Conservation (phyloP, 495 filamentous ascomycete genomes). For the Annulohypoxylon nitens region DNA sequence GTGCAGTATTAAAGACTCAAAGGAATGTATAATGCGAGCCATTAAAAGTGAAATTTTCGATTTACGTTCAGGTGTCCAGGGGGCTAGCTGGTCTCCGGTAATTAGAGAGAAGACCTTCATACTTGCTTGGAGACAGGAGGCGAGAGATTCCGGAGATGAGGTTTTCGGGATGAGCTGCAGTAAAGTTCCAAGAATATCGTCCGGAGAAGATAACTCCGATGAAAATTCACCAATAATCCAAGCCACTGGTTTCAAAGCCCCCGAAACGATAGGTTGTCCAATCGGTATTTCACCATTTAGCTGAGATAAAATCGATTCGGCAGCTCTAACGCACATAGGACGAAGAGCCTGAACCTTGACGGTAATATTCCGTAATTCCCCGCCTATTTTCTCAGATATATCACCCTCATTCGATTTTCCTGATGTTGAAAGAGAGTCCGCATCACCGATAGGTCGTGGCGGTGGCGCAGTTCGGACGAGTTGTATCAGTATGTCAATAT, state of each 20-base stretch:
- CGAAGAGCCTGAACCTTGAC: conserved; percentile 91
- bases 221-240: conserved; percentile 94
- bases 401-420: conserved; percentile 56
- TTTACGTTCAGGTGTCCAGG: conserved; percentile 75
- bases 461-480: conserved; percentile 76
- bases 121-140: conserved; percentile 85
- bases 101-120: conserved; percentile 85
- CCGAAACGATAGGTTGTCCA: conserved; percentile 59
- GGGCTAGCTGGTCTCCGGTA: conserved; percentile 64
- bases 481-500: conserved; percentile 85
- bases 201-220: conserved; percentile 71
- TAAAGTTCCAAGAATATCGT: conserved; percentile 76
- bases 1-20: conserved; percentile 81
- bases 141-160: conserved; percentile 68
- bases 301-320: conserved; percentile 76
- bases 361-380: conserved; percentile 86
- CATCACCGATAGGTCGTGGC: conserved; percentile 51
- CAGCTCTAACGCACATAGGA: conserved; percentile 81
- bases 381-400: conserved; percentile 79
- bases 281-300: conserved; percentile 57
- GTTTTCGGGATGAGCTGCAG: conserved; percentile 75
- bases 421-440: conserved; percentile 57
- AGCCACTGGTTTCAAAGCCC: conserved; percentile 76
- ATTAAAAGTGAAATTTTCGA: conserved; percentile 79
- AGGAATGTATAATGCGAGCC: conserved; percentile 80